Evolutionary conservation across 176 grass and related monocot genomes (phyloP).

Genomic region (Musa itinerans): DNA sequence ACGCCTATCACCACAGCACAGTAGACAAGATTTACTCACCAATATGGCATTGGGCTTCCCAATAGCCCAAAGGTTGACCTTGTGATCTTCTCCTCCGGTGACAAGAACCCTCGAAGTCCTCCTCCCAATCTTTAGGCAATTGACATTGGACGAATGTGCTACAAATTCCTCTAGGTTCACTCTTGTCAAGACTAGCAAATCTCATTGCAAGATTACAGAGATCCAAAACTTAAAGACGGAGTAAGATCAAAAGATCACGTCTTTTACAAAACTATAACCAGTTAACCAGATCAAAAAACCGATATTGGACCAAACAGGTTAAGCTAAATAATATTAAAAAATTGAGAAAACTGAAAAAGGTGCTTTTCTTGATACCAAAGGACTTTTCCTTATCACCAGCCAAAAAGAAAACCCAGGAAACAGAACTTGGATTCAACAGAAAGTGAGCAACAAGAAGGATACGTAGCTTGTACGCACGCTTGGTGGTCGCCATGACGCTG

Average conservation of each 20-base stretch:
- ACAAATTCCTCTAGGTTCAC: slow-evolving; percentile 70
- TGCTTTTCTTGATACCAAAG: background rate
- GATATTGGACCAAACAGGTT: background rate
- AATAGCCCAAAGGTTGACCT: slow-evolving; percentile 87
- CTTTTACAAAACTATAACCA: background rate
- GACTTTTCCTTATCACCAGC: slow-evolving; percentile 9
- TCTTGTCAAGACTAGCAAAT: slow-evolving; percentile 2
- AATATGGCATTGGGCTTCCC: slow-evolving; percentile 67
- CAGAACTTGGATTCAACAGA: slow-evolving; percentile 20
- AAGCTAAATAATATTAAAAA: background rate
- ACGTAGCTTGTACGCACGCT: slow-evolving; percentile 85
- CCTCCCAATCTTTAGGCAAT: slow-evolving; percentile 76
- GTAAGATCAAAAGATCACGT: background rate
- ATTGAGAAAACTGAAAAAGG: background rate
- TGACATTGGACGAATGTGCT: slow-evolving; percentile 65
- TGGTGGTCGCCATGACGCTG: slow-evolving; percentile 47
- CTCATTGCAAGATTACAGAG: background rate
- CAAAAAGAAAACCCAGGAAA: slow-evolving; percentile 13
- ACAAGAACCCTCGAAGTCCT: slow-evolving; percentile 64
- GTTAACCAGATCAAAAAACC: background rate
- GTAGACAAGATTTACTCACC: slow-evolving; percentile 30
- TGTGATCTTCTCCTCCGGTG: slow-evolving; percentile 78
- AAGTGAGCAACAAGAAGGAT: slow-evolving; percentile 36
- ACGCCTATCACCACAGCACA: background rate
- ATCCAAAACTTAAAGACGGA: background rate